Base-by-base conservation (phyloP, 2,329 filamentous ascomycete species). In the Cladosporium sp. region DNA sequence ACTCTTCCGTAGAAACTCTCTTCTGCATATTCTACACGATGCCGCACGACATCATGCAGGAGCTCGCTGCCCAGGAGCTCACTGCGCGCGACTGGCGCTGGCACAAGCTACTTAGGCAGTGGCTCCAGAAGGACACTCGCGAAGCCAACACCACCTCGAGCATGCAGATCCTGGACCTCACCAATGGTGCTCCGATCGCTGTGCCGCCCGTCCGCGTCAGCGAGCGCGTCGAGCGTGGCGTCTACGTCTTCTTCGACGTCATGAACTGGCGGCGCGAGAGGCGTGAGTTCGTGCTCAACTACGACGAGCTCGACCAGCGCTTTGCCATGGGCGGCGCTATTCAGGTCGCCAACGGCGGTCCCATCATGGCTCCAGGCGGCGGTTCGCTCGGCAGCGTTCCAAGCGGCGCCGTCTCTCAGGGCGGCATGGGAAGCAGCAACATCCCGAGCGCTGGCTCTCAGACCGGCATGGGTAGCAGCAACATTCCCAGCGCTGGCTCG, bases 1-100 rank as follows among this genome's bases (percentile, higher is more conserved):
- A 62, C 34, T n/a, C n/a, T 34, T 35, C 74, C 40, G 76, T 82
- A 58, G 83, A 86, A 64, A 86, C 83, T 0, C 72, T 86, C 4
- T 84, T 86, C 64, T 83, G 81, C 63, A 84, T 86, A 55, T 86
- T 86, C 73, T 86, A 85, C 69, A 82, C 81, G 57, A 79, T 81
- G 71, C 82, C 83, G 11, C 74, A 80, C 54, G 82, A 85, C 61
- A 77, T 84, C 52, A 74, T 82, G 65, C 83, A 86, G 63, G 83
- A 86, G 63, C 71, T 83, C 43, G 83, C 82, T 5, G 83, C 83
- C 7, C 74, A 78, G 53, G 83, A 86, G 63, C 68, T 86, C 62
- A 69, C 72, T 61, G 69, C 69, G 32, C 72, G 75, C 32, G 75
- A 77, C 56, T 80, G 77, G 77, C 69, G 77, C 46, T 80, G 76